Evolutionary conservation across 768 basidiomycete species (phyloP), one percentile per base, ranked within the genome.

Genomic region (Amylocystis lapponica): DNA sequence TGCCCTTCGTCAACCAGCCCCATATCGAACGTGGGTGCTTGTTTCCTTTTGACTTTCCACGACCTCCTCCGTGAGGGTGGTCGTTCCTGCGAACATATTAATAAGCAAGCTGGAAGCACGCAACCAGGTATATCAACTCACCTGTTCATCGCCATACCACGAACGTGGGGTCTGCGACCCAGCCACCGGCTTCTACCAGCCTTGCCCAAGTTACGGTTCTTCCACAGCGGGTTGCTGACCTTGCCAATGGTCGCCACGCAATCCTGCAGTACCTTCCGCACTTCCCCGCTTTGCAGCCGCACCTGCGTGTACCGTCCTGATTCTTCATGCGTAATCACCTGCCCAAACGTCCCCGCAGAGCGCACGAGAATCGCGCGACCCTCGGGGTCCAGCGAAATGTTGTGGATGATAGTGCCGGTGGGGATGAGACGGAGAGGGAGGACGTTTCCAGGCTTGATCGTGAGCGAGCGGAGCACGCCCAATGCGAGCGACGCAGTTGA

Each of bases 101-200:
- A 45, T 30, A 38, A 36, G 22, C 4, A 38, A 32, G 3, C 25
- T 23, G n/a, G 51, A 27, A 40, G 34, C 22, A 32, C 3, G 7
- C 21, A 30, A 37, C 14, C 39, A 22, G 37, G 45, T 36, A 43
- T 43, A 39, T 38, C 11, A 20, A 47, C 85, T 32, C 68, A 92
- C 81, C 90, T 85, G 64, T 96, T 97, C 93, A 95, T 95, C 32
- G 93, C 93, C 51, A 96, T 83, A 81, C 93, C 93, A 64, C 93
- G 83, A 35, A 95, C 91, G 25, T 75, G 75, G 0, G 93, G 93
- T 52, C 89, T 65, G 58, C 79, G 67, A 14, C 94, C 94, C 16
- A 97, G 66, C 90, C 91, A 94, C 27, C 94, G 73, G 31, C 72
- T 70, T 51, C 95, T 68, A 23, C 96, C 96, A 6, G 96, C 96